phyloP scores from a whole-genome alignment of 345 rosid species.

The Salix viminalis region DNA sequence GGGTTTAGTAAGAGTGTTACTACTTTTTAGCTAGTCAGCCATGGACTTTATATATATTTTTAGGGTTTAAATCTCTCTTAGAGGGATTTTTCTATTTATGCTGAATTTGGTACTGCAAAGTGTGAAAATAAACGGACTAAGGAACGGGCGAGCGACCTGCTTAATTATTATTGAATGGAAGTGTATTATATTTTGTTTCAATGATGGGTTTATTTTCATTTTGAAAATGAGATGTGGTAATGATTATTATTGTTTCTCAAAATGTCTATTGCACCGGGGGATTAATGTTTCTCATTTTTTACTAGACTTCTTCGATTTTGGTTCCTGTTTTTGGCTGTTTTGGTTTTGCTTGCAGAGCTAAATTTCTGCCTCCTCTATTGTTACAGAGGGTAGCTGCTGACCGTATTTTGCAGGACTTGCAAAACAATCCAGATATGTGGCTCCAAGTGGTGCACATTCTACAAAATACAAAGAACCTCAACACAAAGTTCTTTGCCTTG shows the following conservation, averaged over 20 bases:
- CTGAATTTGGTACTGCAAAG: too few species aligned
- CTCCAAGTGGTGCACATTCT: constrained; percentile 94
- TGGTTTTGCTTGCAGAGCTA: background rate
- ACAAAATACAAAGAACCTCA: constrained; percentile 71
- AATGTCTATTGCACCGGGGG: background rate
- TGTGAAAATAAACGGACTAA: too few species aligned
- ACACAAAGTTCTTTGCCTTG: constrained; percentile 94
- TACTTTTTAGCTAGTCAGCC: background rate
- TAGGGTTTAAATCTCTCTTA: background rate
- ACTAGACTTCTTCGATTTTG: background rate
- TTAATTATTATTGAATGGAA: background rate
- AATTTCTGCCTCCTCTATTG: constrained; percentile 2
- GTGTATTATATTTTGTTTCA: background rate
- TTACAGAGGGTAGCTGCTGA: constrained; percentile 90
- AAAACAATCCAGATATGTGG: constrained; percentile 95
- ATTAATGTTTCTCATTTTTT: background rate
- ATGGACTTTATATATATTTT: background rate
- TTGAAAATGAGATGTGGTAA: background rate
- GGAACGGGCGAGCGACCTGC: too few species aligned
- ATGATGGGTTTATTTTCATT: background rate
- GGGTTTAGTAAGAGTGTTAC: background rate
- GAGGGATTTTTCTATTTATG: background rate
- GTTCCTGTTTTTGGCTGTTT: background rate
- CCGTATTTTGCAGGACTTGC: constrained; percentile 91
- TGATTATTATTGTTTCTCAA: background rate